Percentiles rank a stretch among this genome's conserved stretches.
Evolutionary conservation across 768 basidiomycete genomes (phyloP).

Genomic region (Mycena vulgaris): DNA sequence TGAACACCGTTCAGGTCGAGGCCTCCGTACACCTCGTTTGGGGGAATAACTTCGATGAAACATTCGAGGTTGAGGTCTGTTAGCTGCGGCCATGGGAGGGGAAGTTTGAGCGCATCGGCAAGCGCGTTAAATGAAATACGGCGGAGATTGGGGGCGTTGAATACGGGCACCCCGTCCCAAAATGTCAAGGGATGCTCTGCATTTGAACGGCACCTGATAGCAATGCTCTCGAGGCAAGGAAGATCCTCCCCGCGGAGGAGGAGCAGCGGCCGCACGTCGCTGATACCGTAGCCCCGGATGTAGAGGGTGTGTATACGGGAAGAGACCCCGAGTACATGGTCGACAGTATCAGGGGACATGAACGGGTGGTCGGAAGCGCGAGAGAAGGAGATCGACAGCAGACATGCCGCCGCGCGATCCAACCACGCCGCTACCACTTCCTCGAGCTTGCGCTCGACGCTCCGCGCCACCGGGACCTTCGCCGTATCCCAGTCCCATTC

Average conservation of each 20-base stretch:
- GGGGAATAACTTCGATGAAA: no score
- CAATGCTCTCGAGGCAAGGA: background rate
- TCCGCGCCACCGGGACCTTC: background rate
- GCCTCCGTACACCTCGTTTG: background rate
- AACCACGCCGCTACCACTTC: background rate
- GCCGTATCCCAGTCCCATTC: background rate
- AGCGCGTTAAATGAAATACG: background rate
- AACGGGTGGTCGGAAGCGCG: background rate
- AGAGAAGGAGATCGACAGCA: background rate
- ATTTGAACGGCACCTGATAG: background rate
- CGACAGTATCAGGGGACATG: no score
- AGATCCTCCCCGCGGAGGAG: slow-evolving; percentile 4
- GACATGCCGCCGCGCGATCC: background rate
- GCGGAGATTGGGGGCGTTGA: background rate
- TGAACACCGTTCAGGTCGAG: background rate
- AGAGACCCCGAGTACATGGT: background rate
- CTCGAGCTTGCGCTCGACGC: background rate
- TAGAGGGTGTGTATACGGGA: background rate
- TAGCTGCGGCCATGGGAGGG: slow-evolving; percentile 14
- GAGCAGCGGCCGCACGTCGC: background rate
- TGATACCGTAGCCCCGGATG: background rate
- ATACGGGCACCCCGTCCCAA: background rate
- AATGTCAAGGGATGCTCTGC: background rate
- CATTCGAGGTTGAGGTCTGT: slow-evolving; percentile 1
- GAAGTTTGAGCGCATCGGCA: background rate